Evolutionary conservation across 805 yeast genomes (phyloP).

Genomic region (Priceomyces medius): DNA sequence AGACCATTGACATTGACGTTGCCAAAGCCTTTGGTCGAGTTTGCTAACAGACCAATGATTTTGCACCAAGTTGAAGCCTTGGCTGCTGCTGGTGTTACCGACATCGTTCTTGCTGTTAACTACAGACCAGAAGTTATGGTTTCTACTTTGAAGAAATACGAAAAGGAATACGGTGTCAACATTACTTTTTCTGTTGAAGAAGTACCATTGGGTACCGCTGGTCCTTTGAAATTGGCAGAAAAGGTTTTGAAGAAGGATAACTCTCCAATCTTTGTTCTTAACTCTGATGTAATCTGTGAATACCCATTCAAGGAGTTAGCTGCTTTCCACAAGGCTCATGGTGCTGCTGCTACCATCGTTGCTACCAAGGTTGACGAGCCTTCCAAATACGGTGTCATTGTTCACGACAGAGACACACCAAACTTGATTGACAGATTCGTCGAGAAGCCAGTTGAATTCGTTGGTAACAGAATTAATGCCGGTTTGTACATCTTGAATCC

Average conservation of each 20-base stretch:
- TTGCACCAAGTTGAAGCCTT: constrained; percentile 97
- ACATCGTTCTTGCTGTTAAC: constrained; percentile 97
- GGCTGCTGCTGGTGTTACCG: constrained; percentile 98
- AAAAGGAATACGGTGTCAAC: constrained; percentile 87
- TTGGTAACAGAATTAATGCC: constrained; percentile 99
- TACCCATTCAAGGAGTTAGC: constrained; percentile 94
- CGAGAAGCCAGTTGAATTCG: constrained; percentile 99
- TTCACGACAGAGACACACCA: constrained; percentile 91
- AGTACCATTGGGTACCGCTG: constrained; percentile 99
- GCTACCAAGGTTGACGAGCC: constrained; percentile 99
- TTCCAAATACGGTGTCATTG: constrained; percentile 98
- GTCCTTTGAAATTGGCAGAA: constrained; percentile 97
- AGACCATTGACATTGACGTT: constrained; percentile 95
- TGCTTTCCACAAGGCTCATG: constrained; percentile 90
- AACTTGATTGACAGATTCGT: constrained; percentile 97
- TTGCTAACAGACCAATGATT: constrained; percentile 99
- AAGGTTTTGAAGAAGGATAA: constrained; percentile 89
- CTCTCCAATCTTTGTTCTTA: constrained; percentile 94
- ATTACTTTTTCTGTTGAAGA: constrained; percentile 98
- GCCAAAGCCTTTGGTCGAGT: constrained; percentile 97
- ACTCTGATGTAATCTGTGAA: constrained; percentile 98
- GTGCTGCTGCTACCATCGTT: constrained; percentile 97
- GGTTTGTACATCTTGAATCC: constrained; percentile 99
- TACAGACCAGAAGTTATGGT: constrained; percentile 99
- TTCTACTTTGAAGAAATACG: constrained; percentile 89